Evolutionary conservation across 192 early-diverging fungal species (phyloP).

Genomic region (Anaeromyces robustus): DNA sequence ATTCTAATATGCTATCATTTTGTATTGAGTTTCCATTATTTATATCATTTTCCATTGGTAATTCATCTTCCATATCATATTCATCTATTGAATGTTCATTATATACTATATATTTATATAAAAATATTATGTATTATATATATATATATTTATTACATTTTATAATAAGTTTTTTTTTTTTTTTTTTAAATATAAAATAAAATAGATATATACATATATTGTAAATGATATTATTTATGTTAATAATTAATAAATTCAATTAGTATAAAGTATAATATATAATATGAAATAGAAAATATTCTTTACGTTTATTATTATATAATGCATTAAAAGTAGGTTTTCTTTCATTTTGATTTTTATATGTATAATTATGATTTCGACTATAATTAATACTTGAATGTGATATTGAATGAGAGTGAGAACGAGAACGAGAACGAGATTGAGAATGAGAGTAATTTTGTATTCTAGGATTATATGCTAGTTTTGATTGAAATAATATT

Average conservation of each 20-base stretch:
- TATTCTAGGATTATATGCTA: not conserved
- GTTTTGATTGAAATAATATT: not conserved
- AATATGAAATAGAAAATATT: no score
- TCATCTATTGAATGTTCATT: not conserved
- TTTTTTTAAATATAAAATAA: no score
- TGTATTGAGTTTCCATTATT: not conserved
- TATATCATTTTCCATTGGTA: not conserved
- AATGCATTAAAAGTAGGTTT: not conserved
- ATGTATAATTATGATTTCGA: not conserved
- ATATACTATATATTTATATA: not conserved
- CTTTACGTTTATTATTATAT: not conserved
- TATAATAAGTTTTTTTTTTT: no score
- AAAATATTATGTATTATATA: no score
- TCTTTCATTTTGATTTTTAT: not conserved
- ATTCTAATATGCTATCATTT: not conserved
- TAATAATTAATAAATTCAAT: no score
- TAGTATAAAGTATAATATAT: no score
- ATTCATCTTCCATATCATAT: not conserved
- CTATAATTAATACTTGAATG: no score
- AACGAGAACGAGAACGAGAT: not conserved
- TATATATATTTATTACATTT: no score
- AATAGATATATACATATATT: no score
- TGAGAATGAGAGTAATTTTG: not conserved
- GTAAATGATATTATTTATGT: no score
- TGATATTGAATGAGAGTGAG: not conserved